A percentile compares a stretch with the other conserved stretches of the same genome.
Conservation (phyloP, 441 rosid species). For the Erodium moschatum region DNA sequence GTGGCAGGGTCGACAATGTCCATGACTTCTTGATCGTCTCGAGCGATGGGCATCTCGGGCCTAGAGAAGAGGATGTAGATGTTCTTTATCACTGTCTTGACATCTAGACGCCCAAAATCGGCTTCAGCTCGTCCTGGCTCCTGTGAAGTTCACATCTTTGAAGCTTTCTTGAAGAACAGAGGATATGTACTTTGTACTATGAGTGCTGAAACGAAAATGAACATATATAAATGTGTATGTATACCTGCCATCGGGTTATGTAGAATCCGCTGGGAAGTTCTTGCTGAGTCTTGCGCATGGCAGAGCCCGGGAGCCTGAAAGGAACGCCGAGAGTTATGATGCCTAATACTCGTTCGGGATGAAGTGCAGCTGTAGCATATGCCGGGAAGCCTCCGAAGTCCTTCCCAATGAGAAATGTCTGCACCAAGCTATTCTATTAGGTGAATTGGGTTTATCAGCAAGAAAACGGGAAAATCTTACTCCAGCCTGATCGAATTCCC, state of each 20-base stretch:
- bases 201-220: no score
- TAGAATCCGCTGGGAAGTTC: slow-evolving; percentile 49
- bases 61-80: slow-evolving; percentile 40
- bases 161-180: not conserved
- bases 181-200: not conserved
- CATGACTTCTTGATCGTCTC: slow-evolving; percentile 48
- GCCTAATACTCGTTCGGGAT: slow-evolving; percentile 36
- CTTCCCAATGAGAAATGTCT: slow-evolving; percentile 46
- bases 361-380: slow-evolving; percentile 25
- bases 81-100: slow-evolving; percentile 44
- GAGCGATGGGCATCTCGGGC: slow-evolving; percentile 42
- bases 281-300: not conserved
- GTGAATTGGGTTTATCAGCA: no score
- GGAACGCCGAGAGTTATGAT: slow-evolving; percentile 42
- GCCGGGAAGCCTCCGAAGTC: slow-evolving; percentile 43
- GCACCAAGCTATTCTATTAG: not conserved
- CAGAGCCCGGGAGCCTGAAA: slow-evolving; percentile 18
- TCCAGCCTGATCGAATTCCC: no score
- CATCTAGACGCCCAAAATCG: slow-evolving; percentile 46
- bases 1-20: slow-evolving; percentile 43
- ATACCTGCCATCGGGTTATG: slow-evolving; percentile 39
- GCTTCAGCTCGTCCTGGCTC: slow-evolving; percentile 54
- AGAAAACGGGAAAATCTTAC: no score
- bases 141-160: slow-evolving; percentile 15
- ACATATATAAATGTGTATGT: no score